phyloP scores from a whole-genome alignment of 2,329 filamentous ascomycete species.

The Ascocoryne sarcoides region DNA sequence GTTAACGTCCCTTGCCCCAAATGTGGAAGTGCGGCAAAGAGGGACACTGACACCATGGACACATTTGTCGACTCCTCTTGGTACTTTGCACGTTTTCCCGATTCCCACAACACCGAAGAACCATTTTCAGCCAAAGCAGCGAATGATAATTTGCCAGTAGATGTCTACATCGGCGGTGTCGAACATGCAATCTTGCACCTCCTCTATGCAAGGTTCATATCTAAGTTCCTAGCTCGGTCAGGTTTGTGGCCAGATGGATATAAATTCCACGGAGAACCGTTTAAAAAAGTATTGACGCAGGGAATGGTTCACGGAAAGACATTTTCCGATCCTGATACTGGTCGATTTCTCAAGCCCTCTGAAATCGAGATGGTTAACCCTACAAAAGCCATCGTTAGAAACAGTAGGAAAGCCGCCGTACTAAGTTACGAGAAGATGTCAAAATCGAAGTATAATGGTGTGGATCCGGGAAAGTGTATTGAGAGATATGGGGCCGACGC shows the following conservation, averaged over 20 bases:
- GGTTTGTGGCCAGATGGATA: constrained; percentile 36
- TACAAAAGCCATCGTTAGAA: constrained; percentile 49
- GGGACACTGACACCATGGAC: constrained; percentile 93
- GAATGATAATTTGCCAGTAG: constrained; percentile 58
- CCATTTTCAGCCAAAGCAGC: constrained; percentile 55
- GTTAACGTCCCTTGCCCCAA: constrained; percentile 67
- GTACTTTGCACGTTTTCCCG: constrained; percentile 79
- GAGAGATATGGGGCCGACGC: constrained; percentile 72
- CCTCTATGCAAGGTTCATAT: constrained; percentile 82
- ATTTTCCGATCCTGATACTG: constrained; percentile 63
- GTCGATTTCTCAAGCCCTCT: constrained; percentile 66
- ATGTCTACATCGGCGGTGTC: constrained; percentile 82
- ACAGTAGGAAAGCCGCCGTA: constrained; percentile 48
- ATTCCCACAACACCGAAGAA: constrained; percentile 53
- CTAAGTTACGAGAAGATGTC: constrained; percentile 86
- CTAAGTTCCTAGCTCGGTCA: constrained; percentile 67
- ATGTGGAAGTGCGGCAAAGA: constrained; percentile 60
- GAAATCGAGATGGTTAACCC: constrained; percentile 59
- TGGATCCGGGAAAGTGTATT: constrained; percentile 69
- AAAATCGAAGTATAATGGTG: constrained; percentile 88
- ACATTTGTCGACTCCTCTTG: constrained; percentile 94
- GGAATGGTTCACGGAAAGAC: constrained; percentile 92
- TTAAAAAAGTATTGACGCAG: constrained; percentile 74
- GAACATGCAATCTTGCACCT: constrained; percentile 88
- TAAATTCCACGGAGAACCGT: constrained; percentile 57